Evolutionary conservation across 441 rosid genomes (phyloP).

Genomic region (Melastoma candidum): DNA sequence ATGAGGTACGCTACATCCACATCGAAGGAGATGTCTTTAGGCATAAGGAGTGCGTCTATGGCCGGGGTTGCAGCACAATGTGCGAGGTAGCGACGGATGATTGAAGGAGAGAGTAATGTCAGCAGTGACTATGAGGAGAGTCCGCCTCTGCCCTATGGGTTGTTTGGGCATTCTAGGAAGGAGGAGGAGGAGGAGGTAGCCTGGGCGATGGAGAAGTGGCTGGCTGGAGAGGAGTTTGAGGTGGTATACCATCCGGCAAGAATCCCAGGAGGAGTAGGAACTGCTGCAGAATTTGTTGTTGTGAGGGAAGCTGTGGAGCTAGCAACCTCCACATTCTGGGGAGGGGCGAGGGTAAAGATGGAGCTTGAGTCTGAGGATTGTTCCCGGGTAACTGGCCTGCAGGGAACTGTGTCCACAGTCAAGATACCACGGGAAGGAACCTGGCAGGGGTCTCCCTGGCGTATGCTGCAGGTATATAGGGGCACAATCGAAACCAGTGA

Average conservation of each 20-base stretch:
- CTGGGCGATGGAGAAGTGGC: conserved; percentile 45
- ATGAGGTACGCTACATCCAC: conserved; percentile 36
- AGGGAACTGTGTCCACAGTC: conserved; percentile 46
- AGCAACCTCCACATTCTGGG: conserved; percentile 36
- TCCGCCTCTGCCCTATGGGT: conserved; percentile 8
- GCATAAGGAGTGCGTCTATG: conserved; percentile 49
- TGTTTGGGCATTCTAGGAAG: conserved; percentile 26
- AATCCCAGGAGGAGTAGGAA: conserved; percentile 30
- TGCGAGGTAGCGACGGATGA: conserved; percentile 34
- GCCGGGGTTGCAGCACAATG: conserved; percentile 21
- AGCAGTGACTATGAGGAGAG: conserved; percentile 5
- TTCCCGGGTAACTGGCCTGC: conserved; percentile 60
- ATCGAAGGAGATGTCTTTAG: conserved; percentile 43
- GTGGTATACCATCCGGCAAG: conserved; percentile 57
- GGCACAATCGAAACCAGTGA: not conserved
- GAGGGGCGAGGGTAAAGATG: conserved; percentile 65
- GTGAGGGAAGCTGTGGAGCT: conserved; percentile 65
- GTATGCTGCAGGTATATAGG: conserved; percentile 57
- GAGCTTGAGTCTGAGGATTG: conserved; percentile 72
- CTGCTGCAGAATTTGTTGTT: conserved; percentile 53
- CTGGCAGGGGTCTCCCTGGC: conserved; percentile 85
- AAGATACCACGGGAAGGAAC: conserved; percentile 30
- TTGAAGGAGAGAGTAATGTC: conserved; percentile 9
- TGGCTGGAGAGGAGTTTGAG: conserved; percentile 49
- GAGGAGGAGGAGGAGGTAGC: conserved; percentile 31